Evolutionary conservation across 2,329 filamentous ascomycete genomes (phyloP), one percentile per base, ranked within the genome.

Genomic region (Exutisphaerella laricina): DNA sequence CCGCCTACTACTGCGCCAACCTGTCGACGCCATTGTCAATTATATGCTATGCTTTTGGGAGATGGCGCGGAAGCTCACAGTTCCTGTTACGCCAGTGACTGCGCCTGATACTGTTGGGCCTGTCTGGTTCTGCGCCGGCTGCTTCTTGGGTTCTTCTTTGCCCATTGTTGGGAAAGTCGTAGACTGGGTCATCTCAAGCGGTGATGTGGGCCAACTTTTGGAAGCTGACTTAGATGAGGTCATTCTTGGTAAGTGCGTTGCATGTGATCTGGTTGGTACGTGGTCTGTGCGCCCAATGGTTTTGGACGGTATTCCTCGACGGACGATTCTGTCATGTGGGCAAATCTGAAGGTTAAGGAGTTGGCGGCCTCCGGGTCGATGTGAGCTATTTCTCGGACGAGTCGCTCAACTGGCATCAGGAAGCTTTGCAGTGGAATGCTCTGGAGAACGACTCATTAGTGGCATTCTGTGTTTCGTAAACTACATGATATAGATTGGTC

Each of bases 1-100:
- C 41, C 41, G 12, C 41, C 41, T 9, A 43, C 34, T 5, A 43
- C 41, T 5, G 41, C 41, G 30, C 41, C 41, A n/a, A 42, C 26
- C 37, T 39, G 18, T 12, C 14, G 12, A 13, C 12, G 16, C 12
- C 14, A 13, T 13, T 14, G 17, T 22, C 21, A 18, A 39, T n/a
- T 30, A 6, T 17, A 28, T 12, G 3, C 12, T 28, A 9, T 13
- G n/a, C 18, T 29, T 5, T 14, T 12, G n/a, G 12, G 16, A 9
- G 5, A 18, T 12, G n/a, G n/a, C n/a, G n/a, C n/a, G n/a, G n/a
- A 6, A 17, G 16, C 14, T 5, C 22, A 40, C 40, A 9, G 40
- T 43, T 23, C 40, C 40, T 18, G 40, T 43, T 17, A 43, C 40
- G 32, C 28, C 40, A 22, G 40, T 31, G 14, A 43, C 14, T 28